phyloP scores from a whole-genome alignment of 148 eudicot genomes.

The Persicaria maculosa region DNA sequence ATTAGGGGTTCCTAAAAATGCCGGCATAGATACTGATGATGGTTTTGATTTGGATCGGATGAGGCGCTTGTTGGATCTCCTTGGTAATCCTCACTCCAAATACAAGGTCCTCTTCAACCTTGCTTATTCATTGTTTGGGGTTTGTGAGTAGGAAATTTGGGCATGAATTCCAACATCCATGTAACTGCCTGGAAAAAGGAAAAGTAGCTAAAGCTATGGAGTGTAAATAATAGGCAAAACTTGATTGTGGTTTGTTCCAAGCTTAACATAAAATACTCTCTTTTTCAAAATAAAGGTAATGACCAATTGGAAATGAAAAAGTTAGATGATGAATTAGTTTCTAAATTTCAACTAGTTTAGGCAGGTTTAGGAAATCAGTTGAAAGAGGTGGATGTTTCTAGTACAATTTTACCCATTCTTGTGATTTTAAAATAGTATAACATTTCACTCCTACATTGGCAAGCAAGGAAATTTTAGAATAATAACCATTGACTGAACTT shows the following conservation, averaged over 20 bases:
- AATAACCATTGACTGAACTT: too few species aligned
- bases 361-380: too few species aligned
- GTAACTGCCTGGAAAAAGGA: too few species aligned
- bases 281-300: neutral
- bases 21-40: slow-evolving; percentile 77
- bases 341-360: too few species aligned
- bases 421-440: too few species aligned
- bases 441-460: too few species aligned
- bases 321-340: neutral
- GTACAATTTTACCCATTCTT: too few species aligned
- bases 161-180: neutral
- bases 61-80: slow-evolving; percentile 57
- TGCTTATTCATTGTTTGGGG: slow-evolving; percentile 1
- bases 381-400: too few species aligned
- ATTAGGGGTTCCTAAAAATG: slow-evolving; percentile 69
- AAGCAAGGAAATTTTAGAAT: too few species aligned
- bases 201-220: too few species aligned
- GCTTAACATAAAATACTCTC: neutral
- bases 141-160: slow-evolving; percentile 1
- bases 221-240: too few species aligned
- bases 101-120: slow-evolving; percentile 50
- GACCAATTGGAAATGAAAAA: neutral
- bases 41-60: slow-evolving; percentile 94
- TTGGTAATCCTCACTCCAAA: slow-evolving; percentile 84
- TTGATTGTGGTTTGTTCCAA: too few species aligned